Conservation (phyloP, 331 rosid species). For the Acacia concinna region DNA sequence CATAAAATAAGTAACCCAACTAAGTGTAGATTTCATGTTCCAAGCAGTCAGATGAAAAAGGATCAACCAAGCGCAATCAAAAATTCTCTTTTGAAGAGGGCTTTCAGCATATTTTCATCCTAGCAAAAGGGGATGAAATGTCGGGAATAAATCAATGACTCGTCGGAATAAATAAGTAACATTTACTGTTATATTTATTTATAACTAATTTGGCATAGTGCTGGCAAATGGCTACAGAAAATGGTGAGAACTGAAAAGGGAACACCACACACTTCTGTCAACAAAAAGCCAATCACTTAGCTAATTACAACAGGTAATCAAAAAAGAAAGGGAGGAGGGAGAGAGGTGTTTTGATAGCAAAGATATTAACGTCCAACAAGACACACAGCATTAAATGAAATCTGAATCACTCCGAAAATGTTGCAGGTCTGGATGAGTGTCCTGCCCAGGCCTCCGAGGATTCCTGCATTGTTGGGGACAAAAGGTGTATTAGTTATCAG, state of each 20-base stretch:
- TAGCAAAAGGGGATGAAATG: not conserved
- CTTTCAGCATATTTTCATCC: not conserved
- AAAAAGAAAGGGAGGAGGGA: not conserved
- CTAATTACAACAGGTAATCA: not conserved
- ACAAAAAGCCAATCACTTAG: not conserved
- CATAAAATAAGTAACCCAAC: not conserved
- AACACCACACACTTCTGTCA: not conserved
- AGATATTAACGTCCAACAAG: not conserved
- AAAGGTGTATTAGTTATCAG: not conserved
- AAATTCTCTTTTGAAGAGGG: not conserved
- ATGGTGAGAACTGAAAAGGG: not conserved
- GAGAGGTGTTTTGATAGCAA: not conserved
- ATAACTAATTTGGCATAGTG: not conserved
- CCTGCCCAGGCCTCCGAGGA: constrained; percentile 65
- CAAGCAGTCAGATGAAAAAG: not conserved
- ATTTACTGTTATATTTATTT: not conserved
- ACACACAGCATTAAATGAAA: constrained; percentile 50
- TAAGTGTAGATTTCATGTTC: not conserved
- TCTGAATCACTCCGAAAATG: constrained; percentile 69
- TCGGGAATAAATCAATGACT: not conserved
- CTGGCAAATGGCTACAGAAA: not conserved
- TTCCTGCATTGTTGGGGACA: constrained; percentile 34
- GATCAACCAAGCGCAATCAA: not conserved
- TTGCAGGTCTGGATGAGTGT: constrained; percentile 81
- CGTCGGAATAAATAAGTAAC: not conserved